Base-by-base conservation (phyloP, 495 filamentous ascomycete species). In the Neurospora sp. region DNA sequence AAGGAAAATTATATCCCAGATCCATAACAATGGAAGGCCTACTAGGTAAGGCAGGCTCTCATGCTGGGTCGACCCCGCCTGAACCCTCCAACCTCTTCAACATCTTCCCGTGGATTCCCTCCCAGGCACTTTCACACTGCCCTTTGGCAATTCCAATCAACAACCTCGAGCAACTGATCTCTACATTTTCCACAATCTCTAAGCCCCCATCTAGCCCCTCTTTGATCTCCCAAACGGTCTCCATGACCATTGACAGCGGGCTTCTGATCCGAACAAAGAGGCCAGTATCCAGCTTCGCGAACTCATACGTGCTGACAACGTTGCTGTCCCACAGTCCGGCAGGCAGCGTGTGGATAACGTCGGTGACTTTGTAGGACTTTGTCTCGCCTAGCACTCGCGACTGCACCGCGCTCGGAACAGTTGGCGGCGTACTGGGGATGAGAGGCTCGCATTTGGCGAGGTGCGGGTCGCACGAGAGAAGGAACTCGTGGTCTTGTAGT, bases 401-500 rank as follows among this genome's bases (percentile, higher is more conserved):
- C 69, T 41, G 69, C n/a, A 76, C 76, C 14, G 71, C 41, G 20
- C 75, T 74, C 1, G 76, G 79, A 70, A 78, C 39, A 14, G 45
- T 38, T 20, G 76, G 74, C 41, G 74, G 68, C 16, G 73, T 10
- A 5, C 61, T 44, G 8, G 79, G 73, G 18, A 74, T 73, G 2
- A 83, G 68, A 0, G 71, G 45, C 27, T 81, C 80, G 75, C 79
- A 83, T 44, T 80, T 82, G 65, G 78, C 45, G 70, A 84, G 74
- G 76, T 83, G 82, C 38, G 85, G 84, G 74, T 85, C 82, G 78
- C 82, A 83, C 44, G 72, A 41, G 4, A 86, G 75, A 78, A 84
- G 81, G 79, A 85, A 84, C 4, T 72, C 74, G 75, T 85, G 90
- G 79, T 89, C 86, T 74, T 91, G 90, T 9, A 93, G 87, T 14